phyloP scores from a whole-genome alignment of 208 protist species.

The Trichomonas tenax region DNA sequence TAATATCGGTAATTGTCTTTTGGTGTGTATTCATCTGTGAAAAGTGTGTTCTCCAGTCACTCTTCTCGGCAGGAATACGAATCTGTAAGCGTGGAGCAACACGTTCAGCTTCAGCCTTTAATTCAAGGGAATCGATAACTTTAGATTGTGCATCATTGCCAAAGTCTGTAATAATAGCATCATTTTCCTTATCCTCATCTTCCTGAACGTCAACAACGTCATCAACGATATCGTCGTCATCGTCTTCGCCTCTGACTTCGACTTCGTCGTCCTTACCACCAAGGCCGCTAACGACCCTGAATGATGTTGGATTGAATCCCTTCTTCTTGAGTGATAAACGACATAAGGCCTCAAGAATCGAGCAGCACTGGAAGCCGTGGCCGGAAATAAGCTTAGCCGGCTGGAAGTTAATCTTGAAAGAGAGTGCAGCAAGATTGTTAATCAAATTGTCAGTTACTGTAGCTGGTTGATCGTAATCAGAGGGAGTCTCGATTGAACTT shows the following conservation, averaged over 20 bases:
- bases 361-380: not conserved
- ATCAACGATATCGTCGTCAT: not conserved
- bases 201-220: not conserved
- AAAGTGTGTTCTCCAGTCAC: not conserved
- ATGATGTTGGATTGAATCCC: not conserved
- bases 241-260: not conserved
- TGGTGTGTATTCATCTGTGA: not conserved
- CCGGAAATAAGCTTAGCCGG: not conserved
- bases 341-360: not conserved
- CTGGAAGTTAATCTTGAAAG: not conserved
- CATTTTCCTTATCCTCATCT: not conserved
- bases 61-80: not conserved
- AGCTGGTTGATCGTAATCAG: slow-evolving; percentile 14
- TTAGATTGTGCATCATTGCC: not conserved
- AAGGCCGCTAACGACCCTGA: not conserved
- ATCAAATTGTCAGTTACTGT: not conserved
- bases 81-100: slow-evolving; percentile 2
- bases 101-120: not conserved
- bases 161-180: not conserved
- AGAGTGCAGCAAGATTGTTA: not conserved
- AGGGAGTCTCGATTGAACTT: not conserved
- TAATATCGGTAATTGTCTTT: not conserved
- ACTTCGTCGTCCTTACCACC: not conserved
- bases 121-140: not conserved
- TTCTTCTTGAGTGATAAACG: not conserved